A percentile compares a stretch with the other conserved stretches of the same genome.
Evolutionary conservation across 495 filamentous ascomycete species (phyloP).

Genomic region (Corynascus novoguineensis): DNA sequence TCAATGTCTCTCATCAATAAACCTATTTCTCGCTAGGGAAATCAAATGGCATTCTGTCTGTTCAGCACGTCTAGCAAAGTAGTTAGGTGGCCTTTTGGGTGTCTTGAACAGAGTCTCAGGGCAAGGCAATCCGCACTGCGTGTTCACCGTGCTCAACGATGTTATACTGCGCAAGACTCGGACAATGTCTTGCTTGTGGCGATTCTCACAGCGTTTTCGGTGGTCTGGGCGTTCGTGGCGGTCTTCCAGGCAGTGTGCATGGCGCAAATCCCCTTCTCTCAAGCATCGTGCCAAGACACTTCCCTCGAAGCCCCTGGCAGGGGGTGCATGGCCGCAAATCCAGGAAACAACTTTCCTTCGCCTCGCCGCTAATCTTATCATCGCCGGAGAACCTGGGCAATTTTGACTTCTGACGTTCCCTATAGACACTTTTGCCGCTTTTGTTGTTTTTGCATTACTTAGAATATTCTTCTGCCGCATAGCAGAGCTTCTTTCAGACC

Average conservation of each 20-base stretch:
- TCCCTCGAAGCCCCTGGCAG: constrained; percentile 11
- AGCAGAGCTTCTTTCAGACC: background rate
- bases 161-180: no score
- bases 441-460: background rate
- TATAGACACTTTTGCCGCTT: background rate
- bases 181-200: no score
- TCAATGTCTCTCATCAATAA: no score
- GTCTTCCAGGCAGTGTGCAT: no score
- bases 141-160: no score
- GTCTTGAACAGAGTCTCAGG: no score
- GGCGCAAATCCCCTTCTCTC: constrained; percentile 19
- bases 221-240: constrained; percentile 11
- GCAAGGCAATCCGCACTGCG: no score
- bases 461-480: background rate
- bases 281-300: constrained; percentile 21
- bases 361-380: constrained; percentile 4
- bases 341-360: background rate
- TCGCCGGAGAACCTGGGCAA: background rate
- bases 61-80: no score
- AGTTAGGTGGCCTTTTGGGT: no score
- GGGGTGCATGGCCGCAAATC: background rate
- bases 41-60: no score
- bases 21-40: no score
- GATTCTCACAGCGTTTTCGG: background rate
- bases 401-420: constrained; percentile 11